Evolutionary conservation across 495 filamentous ascomycete genomes (phyloP).

Genomic region (Cetradonia linearis): DNA sequence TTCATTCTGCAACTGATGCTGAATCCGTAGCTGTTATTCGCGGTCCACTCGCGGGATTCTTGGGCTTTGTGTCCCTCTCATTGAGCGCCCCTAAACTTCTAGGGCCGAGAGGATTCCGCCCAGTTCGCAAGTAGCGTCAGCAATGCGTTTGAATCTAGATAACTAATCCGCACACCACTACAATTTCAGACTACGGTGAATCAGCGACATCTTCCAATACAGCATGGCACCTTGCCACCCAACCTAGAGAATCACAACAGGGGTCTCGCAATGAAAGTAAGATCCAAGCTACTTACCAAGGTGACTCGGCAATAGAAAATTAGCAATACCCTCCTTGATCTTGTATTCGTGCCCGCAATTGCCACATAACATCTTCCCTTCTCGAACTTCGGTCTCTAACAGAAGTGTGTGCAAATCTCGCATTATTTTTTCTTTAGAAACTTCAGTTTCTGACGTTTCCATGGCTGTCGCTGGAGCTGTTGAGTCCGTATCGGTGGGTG

Average conservation of each 20-base stretch:
- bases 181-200: background rate
- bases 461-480: background rate
- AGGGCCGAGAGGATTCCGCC: no score
- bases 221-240: background rate
- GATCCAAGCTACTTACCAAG: slow-evolving; percentile 45
- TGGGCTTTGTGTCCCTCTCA: background rate
- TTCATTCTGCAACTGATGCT: background rate
- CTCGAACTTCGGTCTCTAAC: slow-evolving; percentile 78
- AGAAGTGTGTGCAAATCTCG: slow-evolving; percentile 72
- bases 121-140: background rate
- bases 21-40: background rate
- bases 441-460: slow-evolving; percentile 35
- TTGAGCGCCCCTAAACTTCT: background rate
- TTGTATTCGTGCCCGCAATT: slow-evolving; percentile 88
- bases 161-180: background rate
- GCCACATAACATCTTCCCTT: slow-evolving; percentile 82
- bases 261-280: background rate
- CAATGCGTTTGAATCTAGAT: background rate
- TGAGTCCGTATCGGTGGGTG: background rate
- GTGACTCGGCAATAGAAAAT: slow-evolving; percentile 90
- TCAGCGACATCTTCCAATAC: background rate
- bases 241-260: background rate
- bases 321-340: slow-evolving; percentile 89
- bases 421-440: slow-evolving; percentile 52
- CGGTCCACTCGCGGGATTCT: background rate